Conservation (phyloP, 106 monocot species). For the Allium cepa region DNA sequence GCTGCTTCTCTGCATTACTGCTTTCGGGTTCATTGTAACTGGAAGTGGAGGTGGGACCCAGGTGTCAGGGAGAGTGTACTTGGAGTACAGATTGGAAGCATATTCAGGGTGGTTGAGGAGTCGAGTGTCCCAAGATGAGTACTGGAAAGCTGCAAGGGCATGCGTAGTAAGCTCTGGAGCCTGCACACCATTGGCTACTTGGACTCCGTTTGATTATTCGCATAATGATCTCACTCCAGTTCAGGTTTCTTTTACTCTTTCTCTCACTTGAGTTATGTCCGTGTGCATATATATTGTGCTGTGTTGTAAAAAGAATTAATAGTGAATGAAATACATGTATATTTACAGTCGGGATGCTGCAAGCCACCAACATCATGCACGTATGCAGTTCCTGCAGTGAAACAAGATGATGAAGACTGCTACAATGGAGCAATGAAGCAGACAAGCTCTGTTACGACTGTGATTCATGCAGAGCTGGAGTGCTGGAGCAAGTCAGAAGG, state of each 20-base stretch:
- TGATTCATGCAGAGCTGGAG: slow-evolving; percentile 90
- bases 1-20: slow-evolving; percentile 49
- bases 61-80: slow-evolving; percentile 63
- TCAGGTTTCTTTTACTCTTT: slow-evolving; percentile 33
- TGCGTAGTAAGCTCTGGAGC: slow-evolving; percentile 65
- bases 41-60: slow-evolving; percentile 47
- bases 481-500: slow-evolving; percentile 66
- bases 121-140: slow-evolving; percentile 27
- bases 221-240: slow-evolving; percentile 67
- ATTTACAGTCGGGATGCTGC: slow-evolving; percentile 81
- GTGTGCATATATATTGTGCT: neutral
- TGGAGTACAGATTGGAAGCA: slow-evolving; percentile 57
- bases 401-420: slow-evolving; percentile 58
- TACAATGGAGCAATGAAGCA: slow-evolving; percentile 79
- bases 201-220: slow-evolving; percentile 86
- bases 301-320: neutral
- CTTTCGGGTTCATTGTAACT: slow-evolving; percentile 81
- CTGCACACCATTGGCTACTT: slow-evolving; percentile 45
- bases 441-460: slow-evolving; percentile 75
- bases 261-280: neutral
- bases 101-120: slow-evolving; percentile 71
- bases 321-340: neutral
- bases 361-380: slow-evolving; percentile 92
- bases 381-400: slow-evolving; percentile 35
- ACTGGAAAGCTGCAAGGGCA: slow-evolving; percentile 44